phyloP scores from a whole-genome alignment of 495 filamentous ascomycete genomes.

The Lophiostoma macrostomum region DNA sequence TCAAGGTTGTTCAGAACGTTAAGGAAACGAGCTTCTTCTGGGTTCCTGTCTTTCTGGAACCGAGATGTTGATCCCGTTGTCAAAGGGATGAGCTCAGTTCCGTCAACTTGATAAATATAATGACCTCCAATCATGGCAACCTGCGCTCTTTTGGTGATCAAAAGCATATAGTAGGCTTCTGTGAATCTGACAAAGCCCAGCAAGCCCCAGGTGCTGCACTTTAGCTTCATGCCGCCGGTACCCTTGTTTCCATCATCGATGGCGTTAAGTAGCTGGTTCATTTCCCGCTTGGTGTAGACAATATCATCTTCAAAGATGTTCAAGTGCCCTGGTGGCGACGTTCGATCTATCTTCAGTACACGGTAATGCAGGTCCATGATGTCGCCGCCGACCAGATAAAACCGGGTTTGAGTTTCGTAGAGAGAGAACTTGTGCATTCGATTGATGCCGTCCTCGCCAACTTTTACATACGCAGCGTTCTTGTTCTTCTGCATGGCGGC shows the following conservation, averaged over 20 bases:
- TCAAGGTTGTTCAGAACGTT: conserved; percentile 88
- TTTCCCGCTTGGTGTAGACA: conserved; percentile 87
- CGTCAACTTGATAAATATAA: conserved; percentile 92
- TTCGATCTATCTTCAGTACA: conserved; percentile 92
- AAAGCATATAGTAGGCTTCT: conserved; percentile 93
- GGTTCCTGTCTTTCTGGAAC: conserved; percentile 73
- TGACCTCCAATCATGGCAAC: conserved; percentile 95
- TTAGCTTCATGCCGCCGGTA: conserved; percentile 85
- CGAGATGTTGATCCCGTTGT: conserved; percentile 61
- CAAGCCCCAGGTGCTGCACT: conserved; percentile 88
- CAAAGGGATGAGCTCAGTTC: conserved; percentile 87
- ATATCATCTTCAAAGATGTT: conserved; percentile 90
- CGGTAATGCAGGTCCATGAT: conserved; percentile 81
- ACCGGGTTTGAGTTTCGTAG: conserved; percentile 89
- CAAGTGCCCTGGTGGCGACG: conserved; percentile 74
- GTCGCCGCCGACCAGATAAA: conserved; percentile 91
- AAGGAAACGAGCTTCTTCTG: conserved; percentile 86
- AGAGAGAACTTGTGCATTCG: conserved; percentile 95
- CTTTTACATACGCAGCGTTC: conserved; percentile 53
- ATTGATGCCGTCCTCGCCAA: conserved; percentile 65
- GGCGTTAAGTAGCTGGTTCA: conserved; percentile 85
- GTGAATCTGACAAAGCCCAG: conserved; percentile 95
- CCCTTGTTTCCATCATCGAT: conserved; percentile 95
- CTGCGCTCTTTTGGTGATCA: conserved; percentile 93
- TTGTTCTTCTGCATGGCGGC: conserved; percentile 50